A percentile compares a stretch with the other conserved stretches of the same genome.
These are phyloP conservation scores for Myxozyma lipomycoides DNA, from an alignment of 805 yeast genomes.

Conservation along the genomic window DNA sequence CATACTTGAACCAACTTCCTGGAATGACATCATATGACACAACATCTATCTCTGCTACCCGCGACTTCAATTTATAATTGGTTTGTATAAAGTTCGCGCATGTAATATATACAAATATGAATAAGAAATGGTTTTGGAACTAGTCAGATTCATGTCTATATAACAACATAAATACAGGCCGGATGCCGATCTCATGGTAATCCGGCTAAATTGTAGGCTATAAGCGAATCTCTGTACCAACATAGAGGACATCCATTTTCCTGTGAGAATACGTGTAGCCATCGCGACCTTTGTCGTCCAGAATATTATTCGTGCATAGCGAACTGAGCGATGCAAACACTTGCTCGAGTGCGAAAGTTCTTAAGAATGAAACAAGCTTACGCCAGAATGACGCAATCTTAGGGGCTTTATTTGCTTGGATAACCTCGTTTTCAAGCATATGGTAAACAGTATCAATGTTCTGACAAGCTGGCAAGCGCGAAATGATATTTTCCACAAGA, in stretches of 20 bases:
- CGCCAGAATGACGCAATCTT: neutral
- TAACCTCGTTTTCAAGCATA: conserved; percentile 5
- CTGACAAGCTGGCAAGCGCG: neutral
- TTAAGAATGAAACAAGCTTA: too few relatives aligned
- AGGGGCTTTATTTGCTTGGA: conserved; percentile 1
- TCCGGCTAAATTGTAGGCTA: neutral
- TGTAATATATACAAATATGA: neutral
- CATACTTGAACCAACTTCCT: conserved; percentile 21
- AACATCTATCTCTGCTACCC: neutral
- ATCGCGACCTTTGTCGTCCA: neutral
- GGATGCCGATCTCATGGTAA: too few relatives aligned
- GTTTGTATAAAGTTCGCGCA: neutral
- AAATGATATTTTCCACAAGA: conserved; percentile 5
- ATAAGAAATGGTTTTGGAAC: neutral
- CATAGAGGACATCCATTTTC: neutral
- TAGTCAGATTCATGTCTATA: neutral
- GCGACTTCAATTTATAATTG: neutral
- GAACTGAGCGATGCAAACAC: neutral
- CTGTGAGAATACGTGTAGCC: neutral
- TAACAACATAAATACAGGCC: too few relatives aligned
- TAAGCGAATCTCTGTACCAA: neutral
- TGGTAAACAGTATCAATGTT: conserved; percentile 7
- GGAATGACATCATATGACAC: conserved; percentile 17
- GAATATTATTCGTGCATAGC: neutral
- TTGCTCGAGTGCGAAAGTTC: neutral